These are phyloP conservation scores for Kondoa malvinella DNA, from an alignment of 768 basidiomycete genomes.

Conservation along the genomic window DNA sequence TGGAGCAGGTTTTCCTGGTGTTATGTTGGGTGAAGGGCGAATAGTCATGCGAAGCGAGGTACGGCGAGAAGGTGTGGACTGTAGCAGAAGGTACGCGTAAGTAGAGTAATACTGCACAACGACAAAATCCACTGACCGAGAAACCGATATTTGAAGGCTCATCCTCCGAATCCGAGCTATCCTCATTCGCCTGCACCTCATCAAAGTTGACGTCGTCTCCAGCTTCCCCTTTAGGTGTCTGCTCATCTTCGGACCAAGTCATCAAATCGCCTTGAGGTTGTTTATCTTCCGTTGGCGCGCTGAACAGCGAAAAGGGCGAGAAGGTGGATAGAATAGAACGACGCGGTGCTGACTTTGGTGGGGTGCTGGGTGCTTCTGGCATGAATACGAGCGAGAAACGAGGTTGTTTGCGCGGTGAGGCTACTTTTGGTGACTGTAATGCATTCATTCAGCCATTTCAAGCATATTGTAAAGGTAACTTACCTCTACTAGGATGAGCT, in stretches of 20 bases:
- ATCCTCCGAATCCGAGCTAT: not conserved
- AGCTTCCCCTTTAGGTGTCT: not conserved
- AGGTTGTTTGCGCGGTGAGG: not conserved
- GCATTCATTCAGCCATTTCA: not conserved
- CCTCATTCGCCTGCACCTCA: not conserved
- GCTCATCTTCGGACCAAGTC: slow-evolving; percentile 4
- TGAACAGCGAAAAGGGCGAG: slow-evolving; percentile 5
- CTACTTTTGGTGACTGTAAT: not conserved
- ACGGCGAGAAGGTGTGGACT: not conserved
- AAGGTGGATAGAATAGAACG: not conserved
- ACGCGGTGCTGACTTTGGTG: not conserved
- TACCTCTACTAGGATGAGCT: slow-evolving; percentile 1
- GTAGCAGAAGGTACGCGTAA: not conserved
- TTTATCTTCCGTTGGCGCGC: not conserved
- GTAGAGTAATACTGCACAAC: not conserved
- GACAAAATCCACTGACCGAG: not conserved
- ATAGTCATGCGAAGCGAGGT: slow-evolving; percentile 2
- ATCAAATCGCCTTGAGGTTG: slow-evolving; percentile 1
- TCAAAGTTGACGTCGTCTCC: slow-evolving; percentile 2
- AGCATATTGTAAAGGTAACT: not conserved
- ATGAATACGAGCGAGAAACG: slow-evolving; percentile 1
- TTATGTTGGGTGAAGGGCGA: slow-evolving; percentile 1
- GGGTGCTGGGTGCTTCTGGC: not conserved
- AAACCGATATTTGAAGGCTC: too few relatives aligned
- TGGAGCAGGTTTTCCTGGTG: not conserved